phyloP scores from a whole-genome alignment of 192 early-diverging fungal genomes.

The Bifiguratus adelaidae region DNA sequence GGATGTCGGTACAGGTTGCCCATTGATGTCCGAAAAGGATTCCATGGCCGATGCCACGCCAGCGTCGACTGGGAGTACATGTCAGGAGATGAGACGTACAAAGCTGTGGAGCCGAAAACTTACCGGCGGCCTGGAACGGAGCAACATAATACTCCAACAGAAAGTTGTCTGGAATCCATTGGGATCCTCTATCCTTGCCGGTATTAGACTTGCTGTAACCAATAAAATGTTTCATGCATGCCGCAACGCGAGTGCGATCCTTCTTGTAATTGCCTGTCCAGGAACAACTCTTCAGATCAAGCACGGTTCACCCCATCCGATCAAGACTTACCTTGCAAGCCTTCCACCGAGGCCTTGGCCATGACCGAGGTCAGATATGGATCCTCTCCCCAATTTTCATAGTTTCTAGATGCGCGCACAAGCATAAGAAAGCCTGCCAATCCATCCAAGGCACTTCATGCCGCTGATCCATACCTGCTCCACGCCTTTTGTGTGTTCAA shows the following conservation, averaged over 20 bases:
- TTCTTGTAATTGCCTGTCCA: constrained; percentile 44
- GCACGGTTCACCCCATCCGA: no score
- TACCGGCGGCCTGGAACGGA: constrained; percentile 36
- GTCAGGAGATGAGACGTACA: not conserved
- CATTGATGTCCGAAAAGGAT: constrained; percentile 39
- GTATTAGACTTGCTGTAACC: constrained; percentile 45
- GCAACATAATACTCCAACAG: constrained; percentile 47
- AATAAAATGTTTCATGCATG: constrained; percentile 43
- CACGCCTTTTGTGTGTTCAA: constrained; percentile 42
- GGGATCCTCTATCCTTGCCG: not conserved
- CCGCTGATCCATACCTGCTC: no score
- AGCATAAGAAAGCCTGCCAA: no score
- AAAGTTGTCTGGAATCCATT: constrained; percentile 30
- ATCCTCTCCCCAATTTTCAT: constrained; percentile 30
- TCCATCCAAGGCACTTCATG: no score
- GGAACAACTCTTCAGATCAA: no score
- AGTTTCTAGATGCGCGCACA: no score
- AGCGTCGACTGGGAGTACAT: constrained; percentile 29
- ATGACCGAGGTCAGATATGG: constrained; percentile 9
- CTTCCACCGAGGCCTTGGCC: constrained; percentile 5
- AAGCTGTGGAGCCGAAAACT: constrained; percentile 30
- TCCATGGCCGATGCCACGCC: constrained; percentile 44
- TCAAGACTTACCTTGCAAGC: constrained; percentile 26
- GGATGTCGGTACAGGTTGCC: constrained; percentile 37
- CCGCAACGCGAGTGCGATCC: constrained; percentile 38